These are phyloP conservation scores for Arthrobotrys sphaeroides DNA, from an alignment of 2,329 filamentous ascomycete genomes.

Conservation along the genomic window DNA sequence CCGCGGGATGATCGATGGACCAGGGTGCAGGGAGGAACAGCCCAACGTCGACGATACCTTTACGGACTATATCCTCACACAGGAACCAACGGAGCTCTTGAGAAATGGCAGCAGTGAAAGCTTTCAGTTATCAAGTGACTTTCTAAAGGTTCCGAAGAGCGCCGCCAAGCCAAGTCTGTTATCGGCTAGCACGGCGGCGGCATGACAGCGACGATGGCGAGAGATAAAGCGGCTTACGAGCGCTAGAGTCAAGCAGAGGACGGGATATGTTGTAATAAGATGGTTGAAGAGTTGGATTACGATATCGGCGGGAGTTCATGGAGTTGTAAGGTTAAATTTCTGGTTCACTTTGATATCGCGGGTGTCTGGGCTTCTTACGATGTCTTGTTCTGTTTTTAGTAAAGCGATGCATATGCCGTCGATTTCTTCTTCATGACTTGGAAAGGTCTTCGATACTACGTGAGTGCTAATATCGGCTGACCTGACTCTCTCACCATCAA, in stretches of 20 bases:
- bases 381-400: too few species aligned
- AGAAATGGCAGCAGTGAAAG: conserved; percentile 44
- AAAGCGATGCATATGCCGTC: too few species aligned
- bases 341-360: too few species aligned
- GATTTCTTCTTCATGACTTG: too few species aligned
- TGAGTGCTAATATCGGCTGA: too few species aligned
- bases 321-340: too few species aligned
- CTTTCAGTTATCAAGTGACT: conserved; percentile 43
- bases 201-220: background rate
- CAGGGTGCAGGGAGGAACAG: conserved; percentile 24
- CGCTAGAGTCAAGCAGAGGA: background rate
- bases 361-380: too few species aligned
- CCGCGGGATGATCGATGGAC: conserved; percentile 52
- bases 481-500: too few species aligned
- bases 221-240: background rate
- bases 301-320: too few species aligned
- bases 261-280: too few species aligned
- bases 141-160: conserved; percentile 29
- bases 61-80: conserved; percentile 41
- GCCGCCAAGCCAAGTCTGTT: conserved; percentile 4
- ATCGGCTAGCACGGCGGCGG: conserved; percentile 26
- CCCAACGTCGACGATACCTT: conserved; percentile 11
- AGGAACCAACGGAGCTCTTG: conserved; percentile 37
- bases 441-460: too few species aligned
- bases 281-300: too few species aligned